Conservation (phyloP, 805 yeast genomes). For the Metschnikowia anglica region DNA sequence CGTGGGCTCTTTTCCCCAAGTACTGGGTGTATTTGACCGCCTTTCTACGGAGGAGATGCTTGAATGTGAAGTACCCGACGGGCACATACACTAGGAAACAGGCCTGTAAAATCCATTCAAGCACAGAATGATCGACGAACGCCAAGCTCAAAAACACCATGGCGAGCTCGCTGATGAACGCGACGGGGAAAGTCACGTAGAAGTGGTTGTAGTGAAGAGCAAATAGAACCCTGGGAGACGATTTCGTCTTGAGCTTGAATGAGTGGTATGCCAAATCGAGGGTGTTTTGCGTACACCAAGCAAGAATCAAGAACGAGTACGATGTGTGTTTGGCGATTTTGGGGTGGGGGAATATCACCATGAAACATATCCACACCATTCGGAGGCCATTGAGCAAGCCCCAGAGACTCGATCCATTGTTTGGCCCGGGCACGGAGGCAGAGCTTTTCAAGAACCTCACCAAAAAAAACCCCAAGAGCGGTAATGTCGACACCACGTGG, state of each 20-base stretch:
- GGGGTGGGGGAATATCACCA: constrained; percentile 43
- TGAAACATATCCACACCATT: constrained; percentile 42
- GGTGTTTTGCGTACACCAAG: constrained; percentile 37
- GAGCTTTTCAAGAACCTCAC: constrained; percentile 11
- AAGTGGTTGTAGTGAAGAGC: constrained; percentile 38
- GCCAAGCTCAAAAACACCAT: constrained; percentile 37
- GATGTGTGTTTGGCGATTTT: constrained; percentile 42
- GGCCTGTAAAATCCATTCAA: constrained; percentile 29
- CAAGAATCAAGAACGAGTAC: constrained; percentile 37
- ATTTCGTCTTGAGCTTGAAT: constrained; percentile 35
- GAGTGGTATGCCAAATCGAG: constrained; percentile 37
- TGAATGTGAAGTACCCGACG: constrained; percentile 35
- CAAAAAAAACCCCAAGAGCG: constrained; percentile 27
- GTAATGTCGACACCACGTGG: constrained; percentile 39
- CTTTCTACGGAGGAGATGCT: constrained; percentile 26
- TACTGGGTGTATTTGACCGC: constrained; percentile 22
- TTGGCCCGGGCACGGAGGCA: neutral
- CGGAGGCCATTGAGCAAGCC: constrained; percentile 28
- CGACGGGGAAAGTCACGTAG: constrained; percentile 36
- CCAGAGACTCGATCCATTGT: constrained; percentile 22
- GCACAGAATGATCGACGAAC: constrained; percentile 25
- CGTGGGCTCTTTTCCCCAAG: constrained; percentile 23
- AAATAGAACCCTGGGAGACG: constrained; percentile 36
- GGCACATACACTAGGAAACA: constrained; percentile 37
- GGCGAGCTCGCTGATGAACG: constrained; percentile 35